phyloP scores from a whole-genome alignment of 192 early-diverging fungal genomes.

The Gryganskiella cystojenkinii region DNA sequence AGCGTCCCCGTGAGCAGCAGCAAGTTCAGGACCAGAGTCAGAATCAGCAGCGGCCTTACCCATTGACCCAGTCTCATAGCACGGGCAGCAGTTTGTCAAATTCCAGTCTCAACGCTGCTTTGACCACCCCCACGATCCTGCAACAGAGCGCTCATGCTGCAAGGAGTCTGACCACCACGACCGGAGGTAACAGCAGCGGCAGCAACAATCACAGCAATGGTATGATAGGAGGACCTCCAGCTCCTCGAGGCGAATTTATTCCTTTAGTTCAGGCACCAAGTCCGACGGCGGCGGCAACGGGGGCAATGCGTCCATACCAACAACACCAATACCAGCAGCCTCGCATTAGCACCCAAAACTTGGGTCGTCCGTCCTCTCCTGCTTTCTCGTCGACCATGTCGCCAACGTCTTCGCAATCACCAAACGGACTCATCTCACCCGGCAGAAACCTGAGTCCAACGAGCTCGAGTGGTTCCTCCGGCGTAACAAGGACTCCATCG shows the following conservation, averaged over 20 bases:
- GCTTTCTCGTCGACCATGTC: background rate
- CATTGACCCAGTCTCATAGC: slow-evolving; percentile 8
- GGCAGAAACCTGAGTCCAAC: background rate
- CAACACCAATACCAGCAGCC: slow-evolving; percentile 40
- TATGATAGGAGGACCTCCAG: no score
- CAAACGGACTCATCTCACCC: background rate
- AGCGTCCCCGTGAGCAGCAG: slow-evolving; percentile 2
- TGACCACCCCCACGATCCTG: background rate
- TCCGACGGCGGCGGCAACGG: background rate
- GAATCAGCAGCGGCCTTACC: background rate
- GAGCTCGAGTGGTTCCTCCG: no score
- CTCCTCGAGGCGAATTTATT: slow-evolving; percentile 2
- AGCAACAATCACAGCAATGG: no score
- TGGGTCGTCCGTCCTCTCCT: slow-evolving; percentile 8
- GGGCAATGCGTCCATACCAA: background rate
- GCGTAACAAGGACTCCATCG: background rate
- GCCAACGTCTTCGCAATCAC: background rate
- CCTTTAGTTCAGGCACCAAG: background rate
- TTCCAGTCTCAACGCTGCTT: background rate
- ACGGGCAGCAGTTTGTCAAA: background rate
- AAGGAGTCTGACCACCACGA: background rate
- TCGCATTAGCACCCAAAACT: slow-evolving; percentile 18
- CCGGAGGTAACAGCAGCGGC: background rate
- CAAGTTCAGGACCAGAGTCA: background rate
- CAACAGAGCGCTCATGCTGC: slow-evolving; percentile 4